Evolutionary conservation across 441 rosid genomes (phyloP).

Genomic region (Populus tomentosa): DNA sequence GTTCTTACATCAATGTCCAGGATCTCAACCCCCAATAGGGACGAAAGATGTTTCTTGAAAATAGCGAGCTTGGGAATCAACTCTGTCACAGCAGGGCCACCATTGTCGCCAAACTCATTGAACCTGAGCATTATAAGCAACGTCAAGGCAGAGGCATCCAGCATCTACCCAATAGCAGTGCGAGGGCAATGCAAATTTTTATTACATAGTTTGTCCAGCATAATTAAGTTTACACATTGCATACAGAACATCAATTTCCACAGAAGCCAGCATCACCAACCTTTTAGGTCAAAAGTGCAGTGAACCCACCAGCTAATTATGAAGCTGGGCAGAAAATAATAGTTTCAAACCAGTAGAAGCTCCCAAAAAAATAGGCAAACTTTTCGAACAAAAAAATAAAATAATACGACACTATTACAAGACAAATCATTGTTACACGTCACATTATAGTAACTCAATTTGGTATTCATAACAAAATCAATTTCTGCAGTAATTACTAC

Average conservation of each 20-base stretch:
- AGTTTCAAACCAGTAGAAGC: background rate
- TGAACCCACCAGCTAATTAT: background rate
- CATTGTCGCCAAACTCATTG: slow-evolving; percentile 40
- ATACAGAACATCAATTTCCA: background rate
- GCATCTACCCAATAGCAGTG: background rate
- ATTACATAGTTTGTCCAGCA: background rate
- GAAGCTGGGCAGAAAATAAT: no score
- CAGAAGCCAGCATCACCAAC: background rate
- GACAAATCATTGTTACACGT: background rate
- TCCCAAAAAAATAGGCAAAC: background rate
- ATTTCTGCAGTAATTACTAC: no score
- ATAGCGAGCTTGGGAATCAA: slow-evolving; percentile 31
- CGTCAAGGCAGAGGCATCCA: background rate
- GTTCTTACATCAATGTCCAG: slow-evolving; percentile 36
- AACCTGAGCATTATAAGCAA: slow-evolving; percentile 21
- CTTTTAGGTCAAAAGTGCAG: background rate
- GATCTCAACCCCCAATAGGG: slow-evolving; percentile 21
- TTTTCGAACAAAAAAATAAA: background rate
- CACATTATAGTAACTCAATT: background rate
- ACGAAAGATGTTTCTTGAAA: slow-evolving; percentile 19
- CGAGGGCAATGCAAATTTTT: background rate
- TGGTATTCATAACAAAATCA: background rate
- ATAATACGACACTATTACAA: background rate
- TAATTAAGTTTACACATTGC: background rate
- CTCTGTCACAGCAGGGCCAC: slow-evolving; percentile 37